These are phyloP conservation scores for Nemania sp. DNA, from an alignment of 2,329 filamentous ascomycete species.

Conservation along the genomic window DNA sequence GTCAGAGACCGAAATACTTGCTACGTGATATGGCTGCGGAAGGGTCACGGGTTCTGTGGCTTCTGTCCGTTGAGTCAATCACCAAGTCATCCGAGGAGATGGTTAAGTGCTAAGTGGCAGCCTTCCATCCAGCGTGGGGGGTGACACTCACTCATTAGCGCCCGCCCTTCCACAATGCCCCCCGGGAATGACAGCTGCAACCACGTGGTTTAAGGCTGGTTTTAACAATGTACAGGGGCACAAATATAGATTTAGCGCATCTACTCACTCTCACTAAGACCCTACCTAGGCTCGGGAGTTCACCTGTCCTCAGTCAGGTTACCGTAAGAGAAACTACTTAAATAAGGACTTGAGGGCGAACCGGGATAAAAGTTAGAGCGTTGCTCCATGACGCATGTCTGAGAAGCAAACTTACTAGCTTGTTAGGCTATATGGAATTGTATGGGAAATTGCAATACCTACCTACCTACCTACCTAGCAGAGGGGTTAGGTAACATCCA, in stretches of 20 bases:
- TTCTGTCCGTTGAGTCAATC: slow-evolving; percentile 17
- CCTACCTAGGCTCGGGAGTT: too few relatives aligned
- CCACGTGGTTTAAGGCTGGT: slow-evolving; percentile 13
- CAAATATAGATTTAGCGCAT: too few relatives aligned
- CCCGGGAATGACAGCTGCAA: slow-evolving; percentile 26
- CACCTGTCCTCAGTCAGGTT: too few relatives aligned
- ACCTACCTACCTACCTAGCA: too few relatives aligned
- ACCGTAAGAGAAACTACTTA: too few relatives aligned
- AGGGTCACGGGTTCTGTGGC: slow-evolving; percentile 32
- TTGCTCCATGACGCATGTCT: background rate
- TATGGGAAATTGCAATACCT: too few relatives aligned
- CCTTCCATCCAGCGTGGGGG: background rate
- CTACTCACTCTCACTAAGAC: too few relatives aligned
- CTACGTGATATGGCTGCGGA: slow-evolving; percentile 28
- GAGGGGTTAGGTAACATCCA: too few relatives aligned
- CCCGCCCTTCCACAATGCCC: background rate
- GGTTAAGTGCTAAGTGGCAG: background rate
- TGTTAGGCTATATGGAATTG: slow-evolving; percentile 18
- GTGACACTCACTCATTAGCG: background rate
- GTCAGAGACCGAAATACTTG: slow-evolving; percentile 14
- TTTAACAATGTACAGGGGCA: too few relatives aligned
- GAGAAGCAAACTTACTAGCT: slow-evolving; percentile 13
- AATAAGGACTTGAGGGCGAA: slow-evolving; percentile 28
- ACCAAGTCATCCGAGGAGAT: slow-evolving; percentile 7
- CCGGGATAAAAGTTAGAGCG: slow-evolving; percentile 11